Conservation (phyloP, 129 eudicot species). For the Pseudognaphalium luteoalbum region DNA sequence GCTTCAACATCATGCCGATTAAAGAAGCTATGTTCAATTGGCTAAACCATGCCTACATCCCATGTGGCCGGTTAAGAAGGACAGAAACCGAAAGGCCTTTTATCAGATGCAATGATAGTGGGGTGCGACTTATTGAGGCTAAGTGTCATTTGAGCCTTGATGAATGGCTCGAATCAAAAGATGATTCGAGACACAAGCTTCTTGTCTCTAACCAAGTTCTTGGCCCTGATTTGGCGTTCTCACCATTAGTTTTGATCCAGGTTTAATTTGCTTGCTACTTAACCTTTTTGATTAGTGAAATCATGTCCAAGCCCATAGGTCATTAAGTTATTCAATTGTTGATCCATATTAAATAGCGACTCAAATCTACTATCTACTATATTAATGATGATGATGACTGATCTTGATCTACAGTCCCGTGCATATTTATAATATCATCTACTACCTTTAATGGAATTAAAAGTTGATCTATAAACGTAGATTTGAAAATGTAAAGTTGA, state of each 20-base stretch:
- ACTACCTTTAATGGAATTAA: no score
- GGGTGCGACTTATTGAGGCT: constrained; percentile 63
- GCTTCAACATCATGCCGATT: constrained; percentile 37
- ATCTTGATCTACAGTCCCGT: no score
- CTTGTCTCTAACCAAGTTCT: constrained; percentile 41
- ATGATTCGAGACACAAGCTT: constrained; percentile 40
- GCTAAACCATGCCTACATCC: constrained; percentile 46
- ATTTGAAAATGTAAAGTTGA: no score
- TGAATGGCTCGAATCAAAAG: constrained; percentile 60
- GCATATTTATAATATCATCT: no score
- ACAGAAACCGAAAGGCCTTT: constrained; percentile 53
- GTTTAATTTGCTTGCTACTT: neutral
- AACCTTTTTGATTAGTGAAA: no score
- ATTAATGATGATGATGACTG: no score
- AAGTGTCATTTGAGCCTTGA: constrained; percentile 53
- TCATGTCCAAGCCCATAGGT: no score
- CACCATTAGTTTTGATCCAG: neutral
- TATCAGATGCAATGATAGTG: constrained; percentile 84
- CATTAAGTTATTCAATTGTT: no score
- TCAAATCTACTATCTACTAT: no score
- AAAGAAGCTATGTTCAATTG: constrained; percentile 68
- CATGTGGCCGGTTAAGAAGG: constrained; percentile 70
- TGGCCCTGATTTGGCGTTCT: neutral
- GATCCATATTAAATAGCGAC: no score
- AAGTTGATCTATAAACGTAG: no score